Evolutionary conservation across 495 filamentous ascomycete species (phyloP).

Genomic region (Amniculicola lignicola): DNA sequence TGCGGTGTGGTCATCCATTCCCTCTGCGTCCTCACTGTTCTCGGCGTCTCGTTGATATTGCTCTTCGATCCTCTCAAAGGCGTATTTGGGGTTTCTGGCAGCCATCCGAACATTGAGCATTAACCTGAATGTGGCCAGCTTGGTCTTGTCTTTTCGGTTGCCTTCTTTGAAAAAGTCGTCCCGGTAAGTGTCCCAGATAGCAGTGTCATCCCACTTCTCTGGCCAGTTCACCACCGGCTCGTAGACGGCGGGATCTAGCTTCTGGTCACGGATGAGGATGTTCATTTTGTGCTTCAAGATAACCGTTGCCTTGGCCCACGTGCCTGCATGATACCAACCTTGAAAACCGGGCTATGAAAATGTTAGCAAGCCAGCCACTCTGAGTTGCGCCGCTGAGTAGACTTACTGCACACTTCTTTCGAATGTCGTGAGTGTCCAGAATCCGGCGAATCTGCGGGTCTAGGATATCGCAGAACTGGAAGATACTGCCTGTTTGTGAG

Average conservation of each 20-base stretch:
- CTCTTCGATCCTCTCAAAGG: constrained; percentile 23
- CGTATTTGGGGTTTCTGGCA: constrained; percentile 16
- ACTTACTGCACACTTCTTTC: constrained; percentile 42
- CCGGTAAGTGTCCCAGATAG: constrained; percentile 8
- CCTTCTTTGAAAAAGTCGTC: constrained; percentile 1
- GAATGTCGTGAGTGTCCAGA: constrained; percentile 48
- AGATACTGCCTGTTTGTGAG: constrained; percentile 73
- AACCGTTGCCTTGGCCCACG: constrained; percentile 72
- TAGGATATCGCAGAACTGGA: constrained; percentile 88
- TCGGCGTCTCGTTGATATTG: constrained; percentile 2
- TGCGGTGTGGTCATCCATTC: not conserved
- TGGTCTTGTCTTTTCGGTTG: constrained; percentile 6
- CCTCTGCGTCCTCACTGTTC: not conserved
- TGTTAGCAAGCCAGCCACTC: constrained; percentile 8
- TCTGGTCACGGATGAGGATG: constrained; percentile 24
- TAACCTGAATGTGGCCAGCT: constrained; percentile 15
- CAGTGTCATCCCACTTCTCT: constrained; percentile 17
- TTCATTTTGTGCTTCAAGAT: constrained; percentile 81
- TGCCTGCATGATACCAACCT: constrained; percentile 80
- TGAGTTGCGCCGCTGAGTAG: not conserved
- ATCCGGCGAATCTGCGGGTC: constrained; percentile 66
- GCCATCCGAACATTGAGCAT: constrained; percentile 10
- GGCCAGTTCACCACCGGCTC: constrained; percentile 45
- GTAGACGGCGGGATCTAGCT: constrained; percentile 53
- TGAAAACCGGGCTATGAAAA: constrained; percentile 48